A percentile compares a stretch with the other conserved stretches of the same genome.
These are phyloP conservation scores for Trebouxia sp. DNA, from an alignment of 139 green algal species.

Conservation along the genomic window DNA sequence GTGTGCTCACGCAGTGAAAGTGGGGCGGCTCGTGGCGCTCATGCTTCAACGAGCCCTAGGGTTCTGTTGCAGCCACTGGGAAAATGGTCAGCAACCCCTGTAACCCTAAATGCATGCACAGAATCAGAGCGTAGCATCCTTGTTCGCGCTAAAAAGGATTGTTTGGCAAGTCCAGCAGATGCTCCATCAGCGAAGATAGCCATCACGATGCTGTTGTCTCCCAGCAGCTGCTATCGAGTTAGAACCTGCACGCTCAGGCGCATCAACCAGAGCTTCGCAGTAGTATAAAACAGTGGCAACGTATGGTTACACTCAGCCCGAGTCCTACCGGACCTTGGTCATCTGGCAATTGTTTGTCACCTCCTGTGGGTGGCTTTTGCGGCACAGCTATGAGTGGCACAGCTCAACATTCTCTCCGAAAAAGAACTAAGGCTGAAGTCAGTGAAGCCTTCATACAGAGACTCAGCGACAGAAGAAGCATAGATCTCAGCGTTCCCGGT, in stretches of 20 bases:
- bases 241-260: neutral
- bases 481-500: constrained; percentile 64
- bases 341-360: constrained; percentile 12
- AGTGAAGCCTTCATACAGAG: constrained; percentile 66
- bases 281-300: constrained; percentile 1
- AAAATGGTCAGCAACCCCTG: too few relatives aligned
- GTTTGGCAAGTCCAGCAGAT: too few relatives aligned
- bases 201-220: neutral
- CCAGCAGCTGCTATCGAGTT: neutral
- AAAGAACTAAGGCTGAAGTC: constrained; percentile 36
- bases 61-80: neutral
- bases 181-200: too few relatives aligned
- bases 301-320: constrained; percentile 9
- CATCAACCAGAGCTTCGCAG: constrained; percentile 18
- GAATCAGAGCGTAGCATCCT: too few relatives aligned
- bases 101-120: too few relatives aligned
- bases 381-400: constrained; percentile 8
- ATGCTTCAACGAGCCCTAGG: neutral
- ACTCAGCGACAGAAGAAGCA: constrained; percentile 56
- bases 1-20: too few relatives aligned
- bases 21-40: too few relatives aligned
- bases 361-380: neutral
- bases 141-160: neutral
- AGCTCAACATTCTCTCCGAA: neutral
- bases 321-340: neutral